Evolutionary conservation across 441 rosid species (phyloP), one percentile per base, ranked within the genome.

Genomic region (Hypseocharis bilobata): DNA sequence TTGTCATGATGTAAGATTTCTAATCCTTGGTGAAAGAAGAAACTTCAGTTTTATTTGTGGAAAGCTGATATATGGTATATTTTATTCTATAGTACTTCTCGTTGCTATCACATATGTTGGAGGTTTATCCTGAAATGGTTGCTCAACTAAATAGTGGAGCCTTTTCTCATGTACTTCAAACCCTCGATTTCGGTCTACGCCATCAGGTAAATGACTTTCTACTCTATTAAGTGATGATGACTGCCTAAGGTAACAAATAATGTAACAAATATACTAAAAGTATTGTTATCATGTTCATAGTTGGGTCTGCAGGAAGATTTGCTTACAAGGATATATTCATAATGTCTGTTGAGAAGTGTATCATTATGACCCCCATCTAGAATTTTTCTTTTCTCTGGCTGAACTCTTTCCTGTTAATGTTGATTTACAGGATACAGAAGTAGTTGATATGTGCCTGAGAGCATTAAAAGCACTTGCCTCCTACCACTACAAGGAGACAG

Each of bases 51-150:
- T 66, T 52, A 65, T 52, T 54, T 4, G 29, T 23, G 1, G 29
- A 45, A 70, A 70, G 61, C 72, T 80, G 71, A 74, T 64, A 23
- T 63, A 22, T 36, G 11, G 26, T 62, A 67, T 42, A n/a, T 65
- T 63, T 25, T 58, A 17, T 71, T 76, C 25, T 76, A 85, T 85
- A 91, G 99, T 91, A 88, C 74, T 91, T 88, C 78, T 82, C 88
- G 1, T 80, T 91, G 73, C 62, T 93, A 58, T 93, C 96, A 28
- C 99, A 93, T 70, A 76, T 93, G 87, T 70, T 93, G 75, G 99
- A 91, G 85, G 99, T 93, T 29, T 93, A 93, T 76, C 99, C 99
- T 1, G 97, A 91, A 78, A 86, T 88, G 69, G 83, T 91, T 54
- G 87, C 89, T 22, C 89, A 79, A 64, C 81, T 91, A 69, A 83